Conservation (phyloP, 2,329 filamentous ascomycete species). For the Xylaria sp. region DNA sequence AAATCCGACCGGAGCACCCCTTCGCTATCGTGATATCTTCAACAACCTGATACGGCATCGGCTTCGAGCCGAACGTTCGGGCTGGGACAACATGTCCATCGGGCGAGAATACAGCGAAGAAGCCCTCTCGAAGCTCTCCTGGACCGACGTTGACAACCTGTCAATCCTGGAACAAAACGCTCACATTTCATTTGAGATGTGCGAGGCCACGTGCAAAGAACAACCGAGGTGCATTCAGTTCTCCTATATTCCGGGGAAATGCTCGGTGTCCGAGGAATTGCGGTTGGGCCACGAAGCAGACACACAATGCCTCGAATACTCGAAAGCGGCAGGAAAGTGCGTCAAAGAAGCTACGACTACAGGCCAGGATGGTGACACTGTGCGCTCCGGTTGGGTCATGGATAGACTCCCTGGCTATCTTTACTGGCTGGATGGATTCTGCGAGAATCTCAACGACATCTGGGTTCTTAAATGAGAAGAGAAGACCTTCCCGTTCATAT, state of each 20-base stretch:
- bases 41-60: conserved; percentile 17
- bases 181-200: conserved; percentile 19
- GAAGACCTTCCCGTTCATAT: not conserved
- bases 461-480: conserved; percentile 14
- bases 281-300: conserved; percentile 18
- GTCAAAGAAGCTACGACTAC: conserved; percentile 17
- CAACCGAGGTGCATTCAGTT: conserved; percentile 22
- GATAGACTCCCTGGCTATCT: conserved; percentile 15
- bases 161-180: conserved; percentile 19
- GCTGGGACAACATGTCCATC: conserved; percentile 22
- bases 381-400: conserved; percentile 22
- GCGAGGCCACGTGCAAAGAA: conserved; percentile 16
- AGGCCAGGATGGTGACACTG: conserved; percentile 12
- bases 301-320: conserved; percentile 20
- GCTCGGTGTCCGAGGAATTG: conserved; percentile 19
- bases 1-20: conserved; percentile 12
- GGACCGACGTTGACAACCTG: conserved; percentile 14
- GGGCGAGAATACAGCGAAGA: conserved; percentile 23
- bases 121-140: conserved; percentile 14
- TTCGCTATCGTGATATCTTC: conserved; percentile 22
- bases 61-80: conserved; percentile 13
- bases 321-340: conserved; percentile 20
- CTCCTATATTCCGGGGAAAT: conserved; percentile 19
- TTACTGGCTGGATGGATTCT: conserved; percentile 14
- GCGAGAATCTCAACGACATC: conserved; percentile 7